Percentiles rank a stretch among this genome's conserved stretches.
These are phyloP conservation scores for Leccinum ochraceum DNA, from an alignment of 768 basidiomycete genomes.

Conservation along the genomic window DNA sequence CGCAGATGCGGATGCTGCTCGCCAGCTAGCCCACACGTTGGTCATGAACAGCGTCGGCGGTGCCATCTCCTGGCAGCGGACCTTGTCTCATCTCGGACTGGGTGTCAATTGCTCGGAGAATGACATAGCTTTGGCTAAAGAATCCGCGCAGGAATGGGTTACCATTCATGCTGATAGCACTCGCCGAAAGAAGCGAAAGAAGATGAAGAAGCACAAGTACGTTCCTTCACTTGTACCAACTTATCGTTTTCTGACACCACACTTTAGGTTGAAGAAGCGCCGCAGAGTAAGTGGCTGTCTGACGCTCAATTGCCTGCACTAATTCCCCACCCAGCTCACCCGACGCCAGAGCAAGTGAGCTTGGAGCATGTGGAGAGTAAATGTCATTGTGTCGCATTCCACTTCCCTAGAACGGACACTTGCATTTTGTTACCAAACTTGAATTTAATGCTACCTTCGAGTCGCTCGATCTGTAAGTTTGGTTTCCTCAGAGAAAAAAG, in stretches of 20 bases:
- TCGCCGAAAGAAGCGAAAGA: slow-evolving; percentile 84
- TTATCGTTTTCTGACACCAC: slow-evolving; percentile 11
- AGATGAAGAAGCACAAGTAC: slow-evolving; percentile 98
- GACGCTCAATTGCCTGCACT: slow-evolving; percentile 2
- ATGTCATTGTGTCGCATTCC: not conserved
- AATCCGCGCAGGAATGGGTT: slow-evolving; percentile 60
- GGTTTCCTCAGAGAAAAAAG: not conserved
- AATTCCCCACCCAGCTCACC: slow-evolving; percentile 42
- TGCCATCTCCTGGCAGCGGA: slow-evolving; percentile 66
- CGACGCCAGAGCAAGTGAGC: slow-evolving; percentile 39
- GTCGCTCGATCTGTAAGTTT: not conserved
- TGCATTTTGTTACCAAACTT: slow-evolving; percentile 3
- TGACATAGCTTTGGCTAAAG: slow-evolving; percentile 51
- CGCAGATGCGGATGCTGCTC: slow-evolving; percentile 76
- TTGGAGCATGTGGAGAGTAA: not conserved
- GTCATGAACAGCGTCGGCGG: slow-evolving; percentile 67
- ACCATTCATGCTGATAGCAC: slow-evolving; percentile 55
- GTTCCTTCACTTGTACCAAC: slow-evolving; percentile 31
- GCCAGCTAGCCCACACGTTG: slow-evolving; percentile 74
- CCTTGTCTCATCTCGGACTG: slow-evolving; percentile 65
- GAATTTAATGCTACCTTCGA: slow-evolving; percentile 1
- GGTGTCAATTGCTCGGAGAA: slow-evolving; percentile 50
- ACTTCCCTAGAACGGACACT: slow-evolving; percentile 5
- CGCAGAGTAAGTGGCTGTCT: slow-evolving; percentile 62
- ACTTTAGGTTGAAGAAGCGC: slow-evolving; percentile 79